Base-by-base conservation (phyloP, 2,329 filamentous ascomycete genomes). In the Microascus cirrosus region DNA sequence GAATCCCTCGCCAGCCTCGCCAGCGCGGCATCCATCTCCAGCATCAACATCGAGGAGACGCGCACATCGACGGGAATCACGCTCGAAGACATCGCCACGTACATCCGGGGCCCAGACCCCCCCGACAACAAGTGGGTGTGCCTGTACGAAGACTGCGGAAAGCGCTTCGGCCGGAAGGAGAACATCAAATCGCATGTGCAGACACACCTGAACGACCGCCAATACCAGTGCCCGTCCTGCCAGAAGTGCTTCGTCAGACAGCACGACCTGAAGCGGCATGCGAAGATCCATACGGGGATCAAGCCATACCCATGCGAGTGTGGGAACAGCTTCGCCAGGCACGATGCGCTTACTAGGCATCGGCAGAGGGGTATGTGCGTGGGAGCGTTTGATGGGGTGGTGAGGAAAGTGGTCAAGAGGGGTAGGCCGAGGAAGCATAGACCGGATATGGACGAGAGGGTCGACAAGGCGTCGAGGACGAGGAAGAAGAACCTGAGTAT, bases 161-260 rank as follows among this genome's bases (percentile, higher is more conserved):
- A 96, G 71, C 83, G 85, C 57, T 97, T 99, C 68, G 93, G 92
- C n/a, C 84, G 94, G 64, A 95, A 96, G 71, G 94, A 99, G 71
- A 97, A 99, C 73, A 96, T 97, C 77, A 95, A 96, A 70, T 95
- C 92, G 0, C 94, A 99, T 70, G 90, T 99, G 15, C 94, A 99
- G 73, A 99, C 94, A 3, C 94, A 99, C 72, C 85, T 99, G 62
- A 94, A 95, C 66, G 94, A 99, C 70, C 83, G 94, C 54, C 94
- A 96, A 69, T 99, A 90, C 74, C 87, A 90, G 71, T 99, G 94
- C 73, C 91, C 93, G 53, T 86, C 89, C 58, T 99, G 94, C 75
- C 81, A 87, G 56, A 97, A 97, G 74, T 93, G 91, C 73, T 99
- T 99, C 69, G 94, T 97, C 50, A 87, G 94, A 42, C 92, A 96